Evolutionary conservation across 139 green algal genomes (phyloP).

Genomic region (Chlamydomonas applanata): DNA sequence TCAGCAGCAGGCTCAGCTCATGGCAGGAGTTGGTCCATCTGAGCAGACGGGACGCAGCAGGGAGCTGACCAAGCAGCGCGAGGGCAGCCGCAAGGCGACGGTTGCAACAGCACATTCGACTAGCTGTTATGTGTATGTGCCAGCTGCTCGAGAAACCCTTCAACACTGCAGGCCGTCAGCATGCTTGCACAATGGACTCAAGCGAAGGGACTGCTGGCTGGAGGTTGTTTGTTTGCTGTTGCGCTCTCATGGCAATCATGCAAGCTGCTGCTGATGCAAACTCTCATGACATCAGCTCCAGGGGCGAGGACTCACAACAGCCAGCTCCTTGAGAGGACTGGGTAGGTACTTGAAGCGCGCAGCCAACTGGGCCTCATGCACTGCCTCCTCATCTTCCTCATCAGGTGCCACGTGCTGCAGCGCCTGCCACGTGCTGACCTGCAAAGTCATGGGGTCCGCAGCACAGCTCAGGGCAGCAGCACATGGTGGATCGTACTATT

Average conservation of each 20-base stretch:
- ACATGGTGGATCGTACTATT: too few relatives aligned
- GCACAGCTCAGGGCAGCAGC: too few relatives aligned
- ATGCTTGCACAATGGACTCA: not conserved
- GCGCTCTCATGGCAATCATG: not conserved
- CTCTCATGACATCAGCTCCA: too few relatives aligned
- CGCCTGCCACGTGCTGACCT: constrained; percentile 14
- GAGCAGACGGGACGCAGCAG: too few relatives aligned
- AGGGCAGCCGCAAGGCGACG: too few relatives aligned
- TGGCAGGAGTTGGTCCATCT: too few relatives aligned
- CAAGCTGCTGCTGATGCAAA: not conserved
- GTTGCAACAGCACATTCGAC: too few relatives aligned
- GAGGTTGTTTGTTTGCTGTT: not conserved
- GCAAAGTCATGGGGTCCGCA: too few relatives aligned
- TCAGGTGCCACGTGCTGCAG: not conserved
- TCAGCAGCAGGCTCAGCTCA: not conserved
- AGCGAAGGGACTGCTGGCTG: not conserved
- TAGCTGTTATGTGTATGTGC: too few relatives aligned
- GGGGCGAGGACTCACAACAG: constrained; percentile 13
- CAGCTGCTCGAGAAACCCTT: too few relatives aligned
- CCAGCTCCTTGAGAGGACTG: not conserved
- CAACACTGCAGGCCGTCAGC: too few relatives aligned
- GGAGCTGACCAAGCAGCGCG: too few relatives aligned
- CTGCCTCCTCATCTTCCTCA: constrained; percentile 4
- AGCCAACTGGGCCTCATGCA: not conserved
- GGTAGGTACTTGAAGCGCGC: not conserved